phyloP scores from a whole-genome alignment of 2,329 filamentous ascomycete genomes.

The Aureobasidium leucospermi region DNA sequence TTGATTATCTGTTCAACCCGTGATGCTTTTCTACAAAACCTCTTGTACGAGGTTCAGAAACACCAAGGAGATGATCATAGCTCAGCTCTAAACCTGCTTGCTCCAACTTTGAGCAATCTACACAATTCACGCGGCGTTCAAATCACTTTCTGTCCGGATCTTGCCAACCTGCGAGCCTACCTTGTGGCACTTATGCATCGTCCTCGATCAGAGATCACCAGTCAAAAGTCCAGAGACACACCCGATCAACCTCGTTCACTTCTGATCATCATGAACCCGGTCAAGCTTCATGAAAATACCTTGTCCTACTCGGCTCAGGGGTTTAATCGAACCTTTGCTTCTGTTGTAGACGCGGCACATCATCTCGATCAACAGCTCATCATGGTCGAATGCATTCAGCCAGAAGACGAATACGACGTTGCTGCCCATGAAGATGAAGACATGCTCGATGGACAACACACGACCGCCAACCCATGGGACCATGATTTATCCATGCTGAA shows the following conservation, averaged over 20 bases:
- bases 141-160: constrained; percentile 64
- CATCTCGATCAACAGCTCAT: constrained; percentile 29
- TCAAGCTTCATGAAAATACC: constrained; percentile 59
- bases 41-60: constrained; percentile 29
- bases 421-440: background rate
- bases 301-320: constrained; percentile 73
- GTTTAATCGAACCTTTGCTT: constrained; percentile 54
- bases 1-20: constrained; percentile 64
- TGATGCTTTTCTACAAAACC: constrained; percentile 55
- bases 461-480: constrained; percentile 32
- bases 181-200: constrained; percentile 40
- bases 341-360: constrained; percentile 54
- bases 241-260: constrained; percentile 27
- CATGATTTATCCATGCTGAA: constrained; percentile 42
- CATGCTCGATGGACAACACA: background rate
- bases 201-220: background rate
- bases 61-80: background rate
- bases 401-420: constrained; percentile 4
- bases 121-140: constrained; percentile 62
- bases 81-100: constrained; percentile 39
- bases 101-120: constrained; percentile 61
- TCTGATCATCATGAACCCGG: constrained; percentile 58
- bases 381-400: constrained; percentile 34
- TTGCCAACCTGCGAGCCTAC: constrained; percentile 71
- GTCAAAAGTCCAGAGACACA: background rate